phyloP scores from a whole-genome alignment of 2,329 filamentous ascomycete genomes.

The Neobulgaria alba region DNA sequence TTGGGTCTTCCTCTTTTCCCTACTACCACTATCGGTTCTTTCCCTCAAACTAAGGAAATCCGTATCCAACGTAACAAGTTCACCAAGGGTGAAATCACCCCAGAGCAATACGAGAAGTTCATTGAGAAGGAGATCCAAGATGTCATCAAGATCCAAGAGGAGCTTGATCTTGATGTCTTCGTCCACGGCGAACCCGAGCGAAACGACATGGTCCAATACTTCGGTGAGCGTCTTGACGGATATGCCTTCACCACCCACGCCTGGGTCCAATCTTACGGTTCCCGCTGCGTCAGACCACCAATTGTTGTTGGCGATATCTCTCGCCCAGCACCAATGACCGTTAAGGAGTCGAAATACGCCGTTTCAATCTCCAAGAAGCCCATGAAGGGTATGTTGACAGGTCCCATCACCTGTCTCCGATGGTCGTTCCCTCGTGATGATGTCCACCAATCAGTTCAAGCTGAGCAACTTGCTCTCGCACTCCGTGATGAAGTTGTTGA shows the following conservation, averaged over 20 bases:
- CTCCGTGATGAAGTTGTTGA: slow-evolving; percentile 98
- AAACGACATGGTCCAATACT: slow-evolving; percentile 99
- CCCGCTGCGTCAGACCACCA: slow-evolving; percentile 93
- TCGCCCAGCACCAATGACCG: slow-evolving; percentile 92
- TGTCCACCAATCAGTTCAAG: slow-evolving; percentile 97
- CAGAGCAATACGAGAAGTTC: slow-evolving; percentile 93
- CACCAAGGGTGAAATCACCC: slow-evolving; percentile 95
- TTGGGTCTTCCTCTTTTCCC: slow-evolving; percentile 95
- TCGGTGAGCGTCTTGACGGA: slow-evolving; percentile 91
- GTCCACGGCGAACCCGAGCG: slow-evolving; percentile 99
- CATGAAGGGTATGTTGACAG: slow-evolving; percentile 99
- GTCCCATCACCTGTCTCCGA: slow-evolving; percentile 94
- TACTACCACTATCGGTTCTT: slow-evolving; percentile 97
- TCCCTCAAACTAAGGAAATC: slow-evolving; percentile 99
- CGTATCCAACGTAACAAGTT: slow-evolving; percentile 94
- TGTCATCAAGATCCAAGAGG: slow-evolving; percentile 93
- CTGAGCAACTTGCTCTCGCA: slow-evolving; percentile 95
- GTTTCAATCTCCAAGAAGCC: slow-evolving; percentile 94
- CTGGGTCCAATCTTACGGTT: slow-evolving; percentile 98
- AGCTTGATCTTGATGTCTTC: slow-evolving; percentile 92
- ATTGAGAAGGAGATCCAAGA: slow-evolving; percentile 98
- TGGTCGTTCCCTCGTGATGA: slow-evolving; percentile 99
- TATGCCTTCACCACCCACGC: slow-evolving; percentile 99
- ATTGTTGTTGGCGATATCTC: slow-evolving; percentile 99
- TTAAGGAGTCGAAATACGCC: slow-evolving; percentile 99